These are phyloP conservation scores for Botryotinia globosa DNA, from an alignment of 2,329 filamentous ascomycete species.

Conservation along the genomic window DNA sequence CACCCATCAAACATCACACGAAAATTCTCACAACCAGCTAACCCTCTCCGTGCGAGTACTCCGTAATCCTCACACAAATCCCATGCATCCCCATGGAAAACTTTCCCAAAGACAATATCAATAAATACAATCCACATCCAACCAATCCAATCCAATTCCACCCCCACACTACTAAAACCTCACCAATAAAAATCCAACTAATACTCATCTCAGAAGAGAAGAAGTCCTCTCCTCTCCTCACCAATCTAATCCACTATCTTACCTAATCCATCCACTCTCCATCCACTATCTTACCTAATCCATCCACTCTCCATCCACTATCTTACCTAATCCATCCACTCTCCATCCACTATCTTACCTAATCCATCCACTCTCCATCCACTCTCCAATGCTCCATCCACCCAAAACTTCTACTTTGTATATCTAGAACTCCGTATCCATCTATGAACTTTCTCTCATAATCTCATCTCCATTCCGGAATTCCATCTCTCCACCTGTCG, in stretches of 20 bases:
- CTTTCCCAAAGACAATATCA: not conserved
- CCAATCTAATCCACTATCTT: not conserved
- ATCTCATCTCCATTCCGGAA: not conserved
- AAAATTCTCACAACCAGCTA: not conserved
- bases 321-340: too few species aligned
- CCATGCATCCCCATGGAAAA: not conserved
- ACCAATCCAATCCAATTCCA: not conserved
- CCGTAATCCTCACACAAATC: not conserved
- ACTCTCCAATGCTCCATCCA: too few species aligned
- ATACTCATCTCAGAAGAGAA: slow-evolving; percentile 1
- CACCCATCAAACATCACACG: not conserved
- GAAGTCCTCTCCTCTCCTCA: not conserved
- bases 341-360: too few species aligned
- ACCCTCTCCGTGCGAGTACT: not conserved
- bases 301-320: not conserved
- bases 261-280: too few species aligned
- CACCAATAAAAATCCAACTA: not conserved
- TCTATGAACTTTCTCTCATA: not conserved
- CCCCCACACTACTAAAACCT: not conserved
- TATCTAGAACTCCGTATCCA: too few species aligned
- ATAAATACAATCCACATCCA: not conserved
- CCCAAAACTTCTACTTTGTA: too few species aligned
- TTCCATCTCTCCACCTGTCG: not conserved
- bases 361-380: too few species aligned
- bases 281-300: too few species aligned